Percentiles rank a stretch among this genome's conserved stretches.
phyloP scores from a whole-genome alignment of 768 basidiomycete genomes.

The Pisolithus albus region DNA sequence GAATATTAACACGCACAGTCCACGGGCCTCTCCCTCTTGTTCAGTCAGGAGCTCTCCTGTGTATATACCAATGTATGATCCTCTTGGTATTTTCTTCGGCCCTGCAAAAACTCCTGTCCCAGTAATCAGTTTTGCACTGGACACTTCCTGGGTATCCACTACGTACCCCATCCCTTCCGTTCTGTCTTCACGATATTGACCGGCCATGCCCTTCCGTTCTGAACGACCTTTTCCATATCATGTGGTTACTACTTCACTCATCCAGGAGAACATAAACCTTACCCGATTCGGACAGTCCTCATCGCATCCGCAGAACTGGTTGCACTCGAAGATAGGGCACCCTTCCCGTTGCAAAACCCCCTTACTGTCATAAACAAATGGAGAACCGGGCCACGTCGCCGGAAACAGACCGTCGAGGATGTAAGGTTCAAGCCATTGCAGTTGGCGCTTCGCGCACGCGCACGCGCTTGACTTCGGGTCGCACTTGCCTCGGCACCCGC shows the following conservation, averaged over 20 bases:
- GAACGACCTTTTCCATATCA: constrained; percentile 56
- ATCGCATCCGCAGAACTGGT: constrained; percentile 72
- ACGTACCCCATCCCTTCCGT: constrained; percentile 79
- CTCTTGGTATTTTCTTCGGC: constrained; percentile 52
- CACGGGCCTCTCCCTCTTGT: constrained; percentile 58
- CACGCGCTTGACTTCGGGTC: constrained; percentile 70
- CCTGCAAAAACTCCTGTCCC: constrained; percentile 64
- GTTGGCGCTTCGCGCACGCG: constrained; percentile 58
- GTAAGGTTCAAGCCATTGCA: constrained; percentile 23
- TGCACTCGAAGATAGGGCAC: constrained; percentile 81
- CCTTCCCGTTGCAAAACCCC: constrained; percentile 45
- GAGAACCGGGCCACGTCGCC: constrained; percentile 33
- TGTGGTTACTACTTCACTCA: not conserved
- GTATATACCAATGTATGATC: constrained; percentile 79
- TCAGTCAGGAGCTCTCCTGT: constrained; percentile 77
- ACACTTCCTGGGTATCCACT: constrained; percentile 8
- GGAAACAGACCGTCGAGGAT: constrained; percentile 14
- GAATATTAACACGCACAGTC: constrained; percentile 41
- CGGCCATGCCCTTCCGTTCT: constrained; percentile 60
- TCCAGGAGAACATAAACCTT: not conserved
- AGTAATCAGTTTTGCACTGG: not conserved
- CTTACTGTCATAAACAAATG: constrained; percentile 65
- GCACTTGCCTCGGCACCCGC: constrained; percentile 70
- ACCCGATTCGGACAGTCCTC: constrained; percentile 81
- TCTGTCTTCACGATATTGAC: constrained; percentile 64